Percentiles rank a stretch among this genome's conserved stretches.
phyloP scores from a whole-genome alignment of 306 rosid genomes.

The Vachellia collinsii region DNA sequence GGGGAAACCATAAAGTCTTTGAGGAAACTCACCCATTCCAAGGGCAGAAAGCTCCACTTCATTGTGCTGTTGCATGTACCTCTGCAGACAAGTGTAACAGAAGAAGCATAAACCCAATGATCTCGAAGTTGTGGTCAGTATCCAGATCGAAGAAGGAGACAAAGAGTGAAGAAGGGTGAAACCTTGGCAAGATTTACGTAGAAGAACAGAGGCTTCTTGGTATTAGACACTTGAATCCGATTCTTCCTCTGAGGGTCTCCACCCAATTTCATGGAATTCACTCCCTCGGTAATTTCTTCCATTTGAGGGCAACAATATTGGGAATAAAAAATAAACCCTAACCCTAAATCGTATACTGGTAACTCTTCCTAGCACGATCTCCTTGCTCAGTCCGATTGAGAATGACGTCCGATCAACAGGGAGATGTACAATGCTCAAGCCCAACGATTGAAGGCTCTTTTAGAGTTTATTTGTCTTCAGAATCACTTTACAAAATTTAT shows the following conservation, averaged over 20 bases:
- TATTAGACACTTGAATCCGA: conserved; percentile 70
- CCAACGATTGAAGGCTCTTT: not conserved
- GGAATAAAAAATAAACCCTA: not conserved
- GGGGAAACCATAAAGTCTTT: not conserved
- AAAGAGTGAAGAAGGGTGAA: not conserved
- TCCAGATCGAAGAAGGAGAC: conserved; percentile 3
- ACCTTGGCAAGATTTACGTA: conserved; percentile 74
- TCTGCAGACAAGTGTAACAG: conserved; percentile 34
- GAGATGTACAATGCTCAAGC: not conserved
- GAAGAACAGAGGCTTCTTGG: conserved; percentile 39
- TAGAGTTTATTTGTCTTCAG: too few species aligned
- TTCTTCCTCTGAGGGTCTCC: conserved; percentile 58
- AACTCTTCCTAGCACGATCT: not conserved
- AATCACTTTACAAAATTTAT: too few species aligned
- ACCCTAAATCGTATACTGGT: conserved; percentile 25
- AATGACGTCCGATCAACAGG: not conserved
- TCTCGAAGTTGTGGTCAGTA: not conserved
- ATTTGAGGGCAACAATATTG: not conserved
- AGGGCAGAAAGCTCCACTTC: conserved; percentile 77
- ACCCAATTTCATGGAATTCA: conserved; percentile 49
- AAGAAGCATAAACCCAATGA: not conserved
- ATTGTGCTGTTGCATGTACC: conserved; percentile 66
- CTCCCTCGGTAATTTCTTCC: conserved; percentile 67
- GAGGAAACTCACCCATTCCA: conserved; percentile 54
- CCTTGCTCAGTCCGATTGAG: not conserved